Conservation (phyloP, 2,329 filamentous ascomycete species). For the Coniella vitis region DNA sequence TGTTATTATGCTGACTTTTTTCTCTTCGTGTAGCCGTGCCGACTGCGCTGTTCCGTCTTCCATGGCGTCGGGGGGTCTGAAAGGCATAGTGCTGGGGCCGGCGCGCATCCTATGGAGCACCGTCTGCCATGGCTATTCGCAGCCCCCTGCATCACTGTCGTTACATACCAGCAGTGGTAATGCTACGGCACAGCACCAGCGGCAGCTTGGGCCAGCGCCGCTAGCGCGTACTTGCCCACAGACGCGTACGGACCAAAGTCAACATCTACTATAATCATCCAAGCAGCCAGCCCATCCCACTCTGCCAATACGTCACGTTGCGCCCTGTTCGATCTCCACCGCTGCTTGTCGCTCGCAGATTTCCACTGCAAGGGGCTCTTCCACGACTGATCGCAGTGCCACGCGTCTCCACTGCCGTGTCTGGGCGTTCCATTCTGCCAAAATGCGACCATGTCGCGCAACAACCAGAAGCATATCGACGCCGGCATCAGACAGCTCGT, state of each 20-base stretch:
- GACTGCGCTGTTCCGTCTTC: too few relatives aligned
- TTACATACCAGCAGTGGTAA: too few relatives aligned
- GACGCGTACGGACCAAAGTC: conserved; percentile 1
- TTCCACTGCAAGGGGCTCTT: background rate
- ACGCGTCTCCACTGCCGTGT: too few relatives aligned
- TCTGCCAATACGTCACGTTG: background rate
- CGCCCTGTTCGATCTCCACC: background rate
- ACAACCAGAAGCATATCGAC: conserved; percentile 60
- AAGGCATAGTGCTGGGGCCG: background rate
- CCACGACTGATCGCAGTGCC: too few relatives aligned
- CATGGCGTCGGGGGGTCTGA: background rate
- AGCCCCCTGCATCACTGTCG: too few relatives aligned
- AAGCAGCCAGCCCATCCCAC: background rate
- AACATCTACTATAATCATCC: background rate
- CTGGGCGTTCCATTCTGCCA: conserved; percentile 22
- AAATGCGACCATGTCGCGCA: conserved; percentile 50
- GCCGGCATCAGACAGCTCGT: conserved; percentile 75
- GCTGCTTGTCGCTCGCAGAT: background rate
- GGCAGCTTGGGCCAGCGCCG: background rate
- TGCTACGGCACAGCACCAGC: background rate
- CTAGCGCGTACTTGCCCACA: background rate
- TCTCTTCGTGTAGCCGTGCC: too few relatives aligned
- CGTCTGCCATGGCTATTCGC: background rate
- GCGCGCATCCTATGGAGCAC: background rate
- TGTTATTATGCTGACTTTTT: too few relatives aligned